Evolutionary conservation across 192 early-diverging fungal genomes (phyloP).

Genomic region (Linnemannia zychae): DNA sequence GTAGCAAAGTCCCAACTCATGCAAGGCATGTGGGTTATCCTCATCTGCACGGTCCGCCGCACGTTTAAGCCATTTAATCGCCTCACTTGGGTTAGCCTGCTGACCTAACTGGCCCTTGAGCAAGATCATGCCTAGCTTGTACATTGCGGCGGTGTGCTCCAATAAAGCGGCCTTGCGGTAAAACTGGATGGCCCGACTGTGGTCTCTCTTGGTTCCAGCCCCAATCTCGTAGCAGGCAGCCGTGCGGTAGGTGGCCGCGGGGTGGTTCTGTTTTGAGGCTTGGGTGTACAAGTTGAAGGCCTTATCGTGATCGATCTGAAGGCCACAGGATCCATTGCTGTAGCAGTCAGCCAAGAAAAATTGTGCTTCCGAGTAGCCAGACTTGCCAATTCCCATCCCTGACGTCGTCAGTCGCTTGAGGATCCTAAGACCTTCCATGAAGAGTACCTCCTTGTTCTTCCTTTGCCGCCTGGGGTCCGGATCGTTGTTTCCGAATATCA

Average conservation of each 20-base stretch:
- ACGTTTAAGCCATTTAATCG: slow-evolving; percentile 93
- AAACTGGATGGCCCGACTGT: slow-evolving; percentile 87
- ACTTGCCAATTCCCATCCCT: slow-evolving; percentile 75
- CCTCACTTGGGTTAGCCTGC: slow-evolving; percentile 87
- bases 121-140: slow-evolving; percentile 95
- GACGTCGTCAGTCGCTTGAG: slow-evolving; percentile 87
- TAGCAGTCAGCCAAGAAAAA: slow-evolving; percentile 94
- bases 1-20: slow-evolving; percentile 85
- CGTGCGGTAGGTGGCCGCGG: slow-evolving; percentile 92
- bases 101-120: slow-evolving; percentile 87
- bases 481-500: slow-evolving; percentile 73
- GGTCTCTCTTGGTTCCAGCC: slow-evolving; percentile 89
- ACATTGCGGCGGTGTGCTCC: slow-evolving; percentile 95
- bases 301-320: slow-evolving; percentile 86
- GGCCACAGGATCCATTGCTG: slow-evolving; percentile 84
- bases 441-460: slow-evolving; percentile 81
- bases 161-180: slow-evolving; percentile 94
- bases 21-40: slow-evolving; percentile 92
- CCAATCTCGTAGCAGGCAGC: slow-evolving; percentile 98
- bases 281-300: slow-evolving; percentile 94
- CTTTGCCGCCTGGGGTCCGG: slow-evolving; percentile 75
- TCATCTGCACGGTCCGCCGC: slow-evolving; percentile 91
- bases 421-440: slow-evolving; percentile 86
- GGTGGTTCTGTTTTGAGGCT: slow-evolving; percentile 93
- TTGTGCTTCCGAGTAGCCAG: slow-evolving; percentile 88